Conservation (phyloP, 2,329 filamentous ascomycete species). For the Myriosclerotinia scirpicola region DNA sequence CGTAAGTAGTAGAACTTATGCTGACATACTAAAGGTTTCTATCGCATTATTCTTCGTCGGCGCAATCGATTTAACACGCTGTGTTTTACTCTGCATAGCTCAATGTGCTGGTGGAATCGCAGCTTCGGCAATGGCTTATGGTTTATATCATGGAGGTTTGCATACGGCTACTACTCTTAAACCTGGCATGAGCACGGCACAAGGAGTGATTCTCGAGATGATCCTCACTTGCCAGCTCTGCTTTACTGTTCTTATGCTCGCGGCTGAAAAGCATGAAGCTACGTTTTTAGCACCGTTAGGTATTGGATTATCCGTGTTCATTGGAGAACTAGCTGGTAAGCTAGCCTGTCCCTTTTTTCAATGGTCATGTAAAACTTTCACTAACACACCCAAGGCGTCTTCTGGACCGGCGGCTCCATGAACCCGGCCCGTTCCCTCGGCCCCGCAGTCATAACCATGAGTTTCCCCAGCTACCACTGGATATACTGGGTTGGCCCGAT, state of each 20-base stretch:
- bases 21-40: constrained; percentile 38
- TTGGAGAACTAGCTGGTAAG: constrained; percentile 44
- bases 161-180: constrained; percentile 47
- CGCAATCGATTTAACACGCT: constrained; percentile 40
- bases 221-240: constrained; percentile 50
- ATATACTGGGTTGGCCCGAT: constrained; percentile 53
- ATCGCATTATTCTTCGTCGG: constrained; percentile 44
- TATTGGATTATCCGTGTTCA: constrained; percentile 49
- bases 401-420: constrained; percentile 50
- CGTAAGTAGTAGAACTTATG: neutral
- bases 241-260: constrained; percentile 54
- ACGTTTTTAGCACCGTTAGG: constrained; percentile 52
- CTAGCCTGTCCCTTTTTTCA: too few species aligned
- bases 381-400: constrained; percentile 42
- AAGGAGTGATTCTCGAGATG: constrained; percentile 53
- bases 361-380: neutral
- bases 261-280: constrained; percentile 50
- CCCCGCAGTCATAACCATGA: constrained; percentile 46
- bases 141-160: constrained; percentile 47
- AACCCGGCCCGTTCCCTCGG: constrained; percentile 51
- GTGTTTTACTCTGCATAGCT: constrained; percentile 38
- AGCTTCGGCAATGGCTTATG: constrained; percentile 46
- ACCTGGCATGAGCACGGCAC: constrained; percentile 44
- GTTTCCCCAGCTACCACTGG: constrained; percentile 48
- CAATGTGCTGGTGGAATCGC: constrained; percentile 42